These are phyloP conservation scores for Ophiosphaerella narmari DNA, from an alignment of 2,329 filamentous ascomycete species.

Conservation along the genomic window DNA sequence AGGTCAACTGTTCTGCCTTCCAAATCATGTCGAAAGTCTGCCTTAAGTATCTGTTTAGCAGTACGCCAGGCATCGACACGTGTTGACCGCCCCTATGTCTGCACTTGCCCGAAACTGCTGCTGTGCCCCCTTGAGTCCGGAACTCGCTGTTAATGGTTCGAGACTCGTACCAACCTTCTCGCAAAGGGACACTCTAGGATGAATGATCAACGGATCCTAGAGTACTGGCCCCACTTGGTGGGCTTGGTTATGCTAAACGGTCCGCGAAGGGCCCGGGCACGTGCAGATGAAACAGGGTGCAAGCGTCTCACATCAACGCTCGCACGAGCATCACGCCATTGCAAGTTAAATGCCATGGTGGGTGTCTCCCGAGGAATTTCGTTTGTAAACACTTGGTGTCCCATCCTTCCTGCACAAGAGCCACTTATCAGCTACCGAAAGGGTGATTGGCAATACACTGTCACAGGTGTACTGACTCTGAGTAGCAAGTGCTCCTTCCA, in stretches of 20 bases:
- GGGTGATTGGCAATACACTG: neutral
- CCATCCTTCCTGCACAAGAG: neutral
- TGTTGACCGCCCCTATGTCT: neutral
- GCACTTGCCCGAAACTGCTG: slow-evolving; percentile 21
- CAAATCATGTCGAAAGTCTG: slow-evolving; percentile 11
- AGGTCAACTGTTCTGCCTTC: slow-evolving; percentile 33
- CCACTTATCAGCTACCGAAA: neutral
- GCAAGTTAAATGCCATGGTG: neutral
- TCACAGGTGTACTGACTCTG: too few species aligned
- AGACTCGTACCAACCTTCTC: slow-evolving; percentile 21
- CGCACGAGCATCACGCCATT: slow-evolving; percentile 18
- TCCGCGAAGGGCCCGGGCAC: slow-evolving; percentile 5
- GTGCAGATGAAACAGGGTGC: slow-evolving; percentile 24
- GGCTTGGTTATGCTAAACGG: slow-evolving; percentile 12
- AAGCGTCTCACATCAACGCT: slow-evolving; percentile 16
- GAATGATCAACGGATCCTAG: slow-evolving; percentile 2
- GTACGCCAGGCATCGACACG: too few species aligned
- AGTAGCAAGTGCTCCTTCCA: too few species aligned
- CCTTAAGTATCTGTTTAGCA: slow-evolving; percentile 17
- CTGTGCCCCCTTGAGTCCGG: slow-evolving; percentile 27
- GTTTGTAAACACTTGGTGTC: neutral
- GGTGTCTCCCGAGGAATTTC: neutral
- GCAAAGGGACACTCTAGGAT: neutral
- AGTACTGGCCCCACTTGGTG: slow-evolving; percentile 3
- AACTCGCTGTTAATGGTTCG: slow-evolving; percentile 21